Conservation (phyloP, 1,139 yeast species). For the Neolecta irregularis region DNA sequence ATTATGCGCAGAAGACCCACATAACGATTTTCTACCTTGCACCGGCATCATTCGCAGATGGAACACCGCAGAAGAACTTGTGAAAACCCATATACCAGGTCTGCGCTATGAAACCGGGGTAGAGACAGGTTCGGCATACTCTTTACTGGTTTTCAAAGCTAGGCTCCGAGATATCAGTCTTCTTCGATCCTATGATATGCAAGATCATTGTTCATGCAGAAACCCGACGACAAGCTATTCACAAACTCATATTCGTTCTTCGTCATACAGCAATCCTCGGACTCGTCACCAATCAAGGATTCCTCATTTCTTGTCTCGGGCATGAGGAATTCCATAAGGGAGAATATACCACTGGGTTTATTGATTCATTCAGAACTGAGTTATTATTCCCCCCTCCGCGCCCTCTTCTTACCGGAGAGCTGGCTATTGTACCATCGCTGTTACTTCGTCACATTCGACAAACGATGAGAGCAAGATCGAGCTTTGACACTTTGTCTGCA, state of each 20-base stretch:
- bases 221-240: slow-evolving; percentile 70
- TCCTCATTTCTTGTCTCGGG: neutral
- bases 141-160: no score
- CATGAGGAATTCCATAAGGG: neutral
- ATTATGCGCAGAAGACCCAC: slow-evolving; percentile 91
- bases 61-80: neutral
- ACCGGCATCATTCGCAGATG: slow-evolving; percentile 41
- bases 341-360: slow-evolving; percentile 5
- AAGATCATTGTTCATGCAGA: slow-evolving; percentile 89
- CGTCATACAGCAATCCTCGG: slow-evolving; percentile 80
- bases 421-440: no score
- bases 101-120: slow-evolving; percentile 84
- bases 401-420: no score
- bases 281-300: slow-evolving; percentile 49
- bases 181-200: slow-evolving; percentile 92
- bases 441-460: no score
- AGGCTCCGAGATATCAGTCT: slow-evolving; percentile 80
- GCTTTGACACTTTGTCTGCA: no score
- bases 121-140: slow-evolving; percentile 69
- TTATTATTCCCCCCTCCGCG: no score
- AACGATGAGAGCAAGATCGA: no score
- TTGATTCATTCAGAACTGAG: no score
- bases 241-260: slow-evolving; percentile 61
- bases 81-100: neutral
- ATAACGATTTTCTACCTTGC: slow-evolving; percentile 84